Base-by-base conservation (phyloP, 1,284 basidiomycete species). In the Phylloboletellus chloephorus region DNA sequence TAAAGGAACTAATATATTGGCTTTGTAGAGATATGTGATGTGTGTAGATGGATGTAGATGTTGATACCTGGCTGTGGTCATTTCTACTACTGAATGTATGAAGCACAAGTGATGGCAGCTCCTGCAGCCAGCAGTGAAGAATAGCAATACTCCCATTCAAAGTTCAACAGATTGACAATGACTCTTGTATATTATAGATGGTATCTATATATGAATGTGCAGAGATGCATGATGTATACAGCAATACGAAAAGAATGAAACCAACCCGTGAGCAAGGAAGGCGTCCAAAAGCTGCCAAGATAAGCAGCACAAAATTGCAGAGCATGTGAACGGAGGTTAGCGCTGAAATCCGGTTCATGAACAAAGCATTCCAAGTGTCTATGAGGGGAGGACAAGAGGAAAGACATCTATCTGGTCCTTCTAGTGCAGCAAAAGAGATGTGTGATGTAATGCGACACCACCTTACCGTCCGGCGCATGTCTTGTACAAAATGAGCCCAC, bases 401-500 rank as follows among this genome's bases (percentile, higher is more conserved):
- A 38, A 30, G 5, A 22, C 10, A 17, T 24, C 23, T 11, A 38
- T 39, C 4, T 3, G 17, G 13, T 4, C 15, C 9, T 31, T 41
- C 13, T 15, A 24, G 17, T 5, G 15, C 5, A 13, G 39, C 13
- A 9, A 21, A 19, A 24, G 7, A n/a, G 17, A 10, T 20, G 7
- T 33, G 16, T 22, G 12, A 13, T 22, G 12, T 11, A 5, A 24
- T 12, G 11, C 8, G 2, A 13, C 29, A 35, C 25, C 3, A 10
- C 30, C 13, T 31, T 25, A 84, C 60, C 84, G 89, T 37, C 74
- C 71, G 31, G 83, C 77, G n/a, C 78, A 73, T 1, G 82, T 84
- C 72, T 83, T 91, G 75, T 84, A 92, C 39, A 89, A 64, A 46
- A 92, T 65, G 16, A 92, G 76, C 29, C 88, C 88, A 37, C 71